Evolutionary conservation across 1,284 basidiomycete species (phyloP).

Genomic region (Taiwanofungus camphoratus): DNA sequence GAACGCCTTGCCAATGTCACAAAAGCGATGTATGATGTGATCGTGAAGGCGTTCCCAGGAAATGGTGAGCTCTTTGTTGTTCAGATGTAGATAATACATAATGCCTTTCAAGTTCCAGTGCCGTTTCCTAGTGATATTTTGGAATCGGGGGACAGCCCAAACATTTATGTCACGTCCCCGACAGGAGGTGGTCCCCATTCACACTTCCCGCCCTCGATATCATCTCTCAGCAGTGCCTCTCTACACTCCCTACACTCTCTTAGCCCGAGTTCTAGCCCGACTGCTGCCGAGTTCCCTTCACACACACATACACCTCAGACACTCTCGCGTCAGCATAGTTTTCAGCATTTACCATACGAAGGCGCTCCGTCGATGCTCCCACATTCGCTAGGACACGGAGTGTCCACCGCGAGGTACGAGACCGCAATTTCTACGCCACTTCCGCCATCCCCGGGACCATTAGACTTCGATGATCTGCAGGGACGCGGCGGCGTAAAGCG

Average conservation of each 20-base stretch:
- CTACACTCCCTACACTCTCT: constrained; percentile 35
- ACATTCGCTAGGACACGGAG: constrained; percentile 15
- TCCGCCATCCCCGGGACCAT: constrained; percentile 27
- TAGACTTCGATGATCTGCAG: constrained; percentile 28
- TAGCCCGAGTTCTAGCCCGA: constrained; percentile 60
- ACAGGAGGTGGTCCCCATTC: constrained; percentile 33
- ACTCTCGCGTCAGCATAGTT: constrained; percentile 53
- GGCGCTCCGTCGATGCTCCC: constrained; percentile 17
- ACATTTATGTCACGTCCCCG: constrained; percentile 69
- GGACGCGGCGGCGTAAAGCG: constrained; percentile 28
- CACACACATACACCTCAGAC: constrained; percentile 33
- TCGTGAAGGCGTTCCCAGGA: constrained; percentile 47
- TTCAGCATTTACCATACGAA: constrained; percentile 42
- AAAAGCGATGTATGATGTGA: constrained; percentile 51
- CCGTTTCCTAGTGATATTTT: constrained; percentile 58
- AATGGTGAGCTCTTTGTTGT: constrained; percentile 29
- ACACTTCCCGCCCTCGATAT: constrained; percentile 23
- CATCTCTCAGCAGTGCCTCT: constrained; percentile 24
- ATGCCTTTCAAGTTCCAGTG: constrained; percentile 41
- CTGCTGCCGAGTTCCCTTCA: constrained; percentile 53
- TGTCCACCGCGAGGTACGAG: constrained; percentile 26
- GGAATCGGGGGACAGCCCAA: constrained; percentile 47
- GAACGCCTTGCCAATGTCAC: constrained; percentile 32
- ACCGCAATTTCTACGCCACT: constrained; percentile 24
- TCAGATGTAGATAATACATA: background rate